Evolutionary conservation across 2,329 filamentous ascomycete genomes (phyloP).

Genomic region (Lasiodiplodia hormozganensis): DNA sequence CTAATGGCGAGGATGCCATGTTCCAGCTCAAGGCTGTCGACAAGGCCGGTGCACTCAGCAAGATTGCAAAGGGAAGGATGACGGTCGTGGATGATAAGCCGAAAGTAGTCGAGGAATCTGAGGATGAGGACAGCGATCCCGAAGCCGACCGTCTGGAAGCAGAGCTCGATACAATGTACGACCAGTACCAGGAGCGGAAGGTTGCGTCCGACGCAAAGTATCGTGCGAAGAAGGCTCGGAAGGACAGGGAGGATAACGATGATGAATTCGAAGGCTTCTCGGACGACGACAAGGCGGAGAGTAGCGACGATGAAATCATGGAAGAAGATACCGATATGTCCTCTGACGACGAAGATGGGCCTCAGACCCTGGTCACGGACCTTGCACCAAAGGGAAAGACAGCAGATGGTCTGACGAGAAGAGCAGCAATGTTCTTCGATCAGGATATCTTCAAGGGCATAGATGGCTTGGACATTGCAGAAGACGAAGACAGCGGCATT

Average conservation of each 20-base stretch:
- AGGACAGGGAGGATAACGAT: conserved; percentile 77
- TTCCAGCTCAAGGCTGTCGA: conserved; percentile 86
- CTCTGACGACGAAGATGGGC: conserved; percentile 61
- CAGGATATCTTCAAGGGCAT: conserved; percentile 94
- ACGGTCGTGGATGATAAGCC: conserved; percentile 62
- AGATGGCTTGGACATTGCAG: conserved; percentile 63
- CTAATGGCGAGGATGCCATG: conserved; percentile 80
- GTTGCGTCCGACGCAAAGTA: conserved; percentile 84
- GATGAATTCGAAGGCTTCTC: conserved; percentile 90
- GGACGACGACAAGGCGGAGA: conserved; percentile 62
- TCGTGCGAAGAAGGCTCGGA: conserved; percentile 85
- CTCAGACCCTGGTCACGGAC: conserved; percentile 65
- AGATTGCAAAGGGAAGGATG: conserved; percentile 82
- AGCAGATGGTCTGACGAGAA: conserved; percentile 74
- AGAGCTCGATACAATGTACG: conserved; percentile 88
- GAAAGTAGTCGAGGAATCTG: conserved; percentile 52
- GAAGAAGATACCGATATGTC: conserved; percentile 70
- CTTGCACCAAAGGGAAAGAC: conserved; percentile 62
- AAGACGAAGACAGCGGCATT: conserved; percentile 52
- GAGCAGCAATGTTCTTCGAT: conserved; percentile 88
- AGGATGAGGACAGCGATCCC: conserved; percentile 72
- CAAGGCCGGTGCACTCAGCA: conserved; percentile 72
- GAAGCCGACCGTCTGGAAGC: conserved; percentile 83
- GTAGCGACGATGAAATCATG: conserved; percentile 63
- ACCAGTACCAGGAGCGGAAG: conserved; percentile 80